Evolutionary conservation across 495 filamentous ascomycete species (phyloP).

Genomic region (Aspergillus wentii): DNA sequence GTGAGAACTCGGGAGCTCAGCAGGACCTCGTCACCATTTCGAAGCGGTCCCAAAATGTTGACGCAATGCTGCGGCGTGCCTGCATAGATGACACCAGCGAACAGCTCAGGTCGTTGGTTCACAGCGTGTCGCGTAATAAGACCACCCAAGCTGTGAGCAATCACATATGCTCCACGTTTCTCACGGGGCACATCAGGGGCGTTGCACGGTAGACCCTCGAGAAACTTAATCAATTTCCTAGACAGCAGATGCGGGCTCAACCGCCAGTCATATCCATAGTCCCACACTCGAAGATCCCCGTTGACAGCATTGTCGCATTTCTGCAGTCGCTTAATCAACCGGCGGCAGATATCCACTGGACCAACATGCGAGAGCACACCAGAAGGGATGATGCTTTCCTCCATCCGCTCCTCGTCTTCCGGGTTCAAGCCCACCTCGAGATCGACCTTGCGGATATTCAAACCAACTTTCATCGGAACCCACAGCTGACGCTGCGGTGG

Average conservation of each 20-base stretch:
- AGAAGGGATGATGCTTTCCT: slow-evolving; percentile 71
- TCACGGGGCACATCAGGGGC: slow-evolving; percentile 37
- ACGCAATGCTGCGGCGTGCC: slow-evolving; percentile 82
- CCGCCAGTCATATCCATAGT: slow-evolving; percentile 97
- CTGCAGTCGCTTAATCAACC: slow-evolving; percentile 72
- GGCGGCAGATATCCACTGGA: slow-evolving; percentile 81
- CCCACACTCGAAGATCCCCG: slow-evolving; percentile 71
- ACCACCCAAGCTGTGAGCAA: slow-evolving; percentile 87
- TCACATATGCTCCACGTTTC: slow-evolving; percentile 68
- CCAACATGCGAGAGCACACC: slow-evolving; percentile 89
- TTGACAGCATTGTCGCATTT: slow-evolving; percentile 65
- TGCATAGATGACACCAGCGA: slow-evolving; percentile 81
- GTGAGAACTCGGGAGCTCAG: slow-evolving; percentile 87
- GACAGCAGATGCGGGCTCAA: slow-evolving; percentile 78
- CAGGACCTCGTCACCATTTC: slow-evolving; percentile 87
- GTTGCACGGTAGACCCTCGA: slow-evolving; percentile 75
- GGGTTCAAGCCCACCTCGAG: slow-evolving; percentile 79
- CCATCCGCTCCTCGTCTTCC: slow-evolving; percentile 84
- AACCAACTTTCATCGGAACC: slow-evolving; percentile 90
- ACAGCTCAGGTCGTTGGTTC: slow-evolving; percentile 82
- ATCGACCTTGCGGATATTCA: slow-evolving; percentile 89
- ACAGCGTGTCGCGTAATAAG: slow-evolving; percentile 86
- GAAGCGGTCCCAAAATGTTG: slow-evolving; percentile 84
- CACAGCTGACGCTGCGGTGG: slow-evolving; percentile 79
- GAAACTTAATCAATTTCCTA: slow-evolving; percentile 59